These are phyloP conservation scores for Fusarium chuoi DNA, from an alignment of 2,329 filamentous ascomycete genomes.

Conservation along the genomic window DNA sequence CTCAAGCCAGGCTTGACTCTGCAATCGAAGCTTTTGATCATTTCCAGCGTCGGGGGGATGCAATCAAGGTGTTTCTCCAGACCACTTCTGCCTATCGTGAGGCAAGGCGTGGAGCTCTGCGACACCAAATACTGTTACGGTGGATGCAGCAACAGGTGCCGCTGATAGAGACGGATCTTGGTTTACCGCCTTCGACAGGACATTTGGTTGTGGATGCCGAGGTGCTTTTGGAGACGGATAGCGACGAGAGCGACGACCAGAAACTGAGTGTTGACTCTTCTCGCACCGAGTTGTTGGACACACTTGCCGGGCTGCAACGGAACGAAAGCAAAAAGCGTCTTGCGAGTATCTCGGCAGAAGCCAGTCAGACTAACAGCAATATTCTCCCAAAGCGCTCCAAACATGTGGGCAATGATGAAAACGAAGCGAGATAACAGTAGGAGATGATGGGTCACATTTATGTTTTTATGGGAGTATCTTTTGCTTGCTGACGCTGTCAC, in stretches of 20 bases:
- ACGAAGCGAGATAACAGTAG: not conserved
- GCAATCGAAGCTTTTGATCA: slow-evolving; percentile 28
- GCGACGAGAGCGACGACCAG: slow-evolving; percentile 14
- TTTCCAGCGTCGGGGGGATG: slow-evolving; percentile 9
- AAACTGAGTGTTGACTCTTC: not conserved
- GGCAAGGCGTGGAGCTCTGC: slow-evolving; percentile 17
- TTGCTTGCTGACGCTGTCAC: not conserved
- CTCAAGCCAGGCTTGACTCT: slow-evolving; percentile 26
- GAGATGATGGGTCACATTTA: not conserved
- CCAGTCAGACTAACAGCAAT: not conserved
- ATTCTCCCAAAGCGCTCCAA: slow-evolving; percentile 16
- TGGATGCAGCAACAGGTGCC: slow-evolving; percentile 36
- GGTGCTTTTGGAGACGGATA: not conserved
- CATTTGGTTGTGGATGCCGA: not conserved
- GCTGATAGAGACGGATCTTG: slow-evolving; percentile 29
- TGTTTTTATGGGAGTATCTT: not conserved
- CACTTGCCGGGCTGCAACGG: not conserved
- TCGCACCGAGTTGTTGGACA: not conserved
- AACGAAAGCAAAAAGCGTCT: slow-evolving; percentile 28
- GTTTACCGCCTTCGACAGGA: slow-evolving; percentile 1
- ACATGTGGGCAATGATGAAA: not conserved
- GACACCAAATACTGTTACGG: slow-evolving; percentile 32
- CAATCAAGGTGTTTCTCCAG: slow-evolving; percentile 9
- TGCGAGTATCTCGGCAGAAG: slow-evolving; percentile 6
- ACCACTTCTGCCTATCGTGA: slow-evolving; percentile 23